Conservation (phyloP, 768 basidiomycete species). For the Lactifluus hygrophoroides region DNA sequence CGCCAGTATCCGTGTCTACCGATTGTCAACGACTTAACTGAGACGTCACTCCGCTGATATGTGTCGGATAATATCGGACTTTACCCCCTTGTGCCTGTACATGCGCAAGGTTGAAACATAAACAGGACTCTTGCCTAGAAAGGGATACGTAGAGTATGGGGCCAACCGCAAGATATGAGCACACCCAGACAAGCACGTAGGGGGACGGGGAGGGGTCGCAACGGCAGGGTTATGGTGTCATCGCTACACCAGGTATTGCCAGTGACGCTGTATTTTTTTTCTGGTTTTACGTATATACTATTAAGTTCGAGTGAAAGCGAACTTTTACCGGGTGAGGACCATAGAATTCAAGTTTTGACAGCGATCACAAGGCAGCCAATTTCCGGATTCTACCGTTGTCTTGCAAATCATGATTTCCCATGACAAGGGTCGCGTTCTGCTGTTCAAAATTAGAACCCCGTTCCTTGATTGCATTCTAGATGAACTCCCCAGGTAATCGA, state of each 20-base stretch:
- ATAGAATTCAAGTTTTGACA: not conserved
- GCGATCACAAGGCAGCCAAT: not conserved
- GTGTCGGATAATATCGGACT: constrained; percentile 14
- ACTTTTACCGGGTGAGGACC: not conserved
- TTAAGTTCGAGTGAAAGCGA: not conserved
- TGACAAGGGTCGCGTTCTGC: too few species aligned
- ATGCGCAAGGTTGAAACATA: not conserved
- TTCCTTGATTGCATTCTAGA: too few species aligned
- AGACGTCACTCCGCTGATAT: not conserved
- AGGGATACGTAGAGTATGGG: not conserved
- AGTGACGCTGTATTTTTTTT: too few species aligned
- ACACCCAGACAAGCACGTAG: not conserved
- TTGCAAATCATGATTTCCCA: too few species aligned
- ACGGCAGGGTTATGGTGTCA: not conserved
- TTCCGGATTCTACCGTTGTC: not conserved
- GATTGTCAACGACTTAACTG: not conserved
- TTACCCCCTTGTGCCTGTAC: not conserved
- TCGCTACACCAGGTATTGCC: too few species aligned
- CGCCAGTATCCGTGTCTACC: not conserved
- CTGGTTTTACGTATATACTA: too few species aligned
- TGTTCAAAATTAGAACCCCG: too few species aligned
- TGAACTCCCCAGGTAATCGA: too few species aligned
- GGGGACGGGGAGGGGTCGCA: not conserved
- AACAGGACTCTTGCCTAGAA: not conserved
- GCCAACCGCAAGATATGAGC: too few species aligned